Evolutionary conservation across 768 basidiomycete species (phyloP), one percentile per base, ranked within the genome.

Genomic region (Mycena pura): DNA sequence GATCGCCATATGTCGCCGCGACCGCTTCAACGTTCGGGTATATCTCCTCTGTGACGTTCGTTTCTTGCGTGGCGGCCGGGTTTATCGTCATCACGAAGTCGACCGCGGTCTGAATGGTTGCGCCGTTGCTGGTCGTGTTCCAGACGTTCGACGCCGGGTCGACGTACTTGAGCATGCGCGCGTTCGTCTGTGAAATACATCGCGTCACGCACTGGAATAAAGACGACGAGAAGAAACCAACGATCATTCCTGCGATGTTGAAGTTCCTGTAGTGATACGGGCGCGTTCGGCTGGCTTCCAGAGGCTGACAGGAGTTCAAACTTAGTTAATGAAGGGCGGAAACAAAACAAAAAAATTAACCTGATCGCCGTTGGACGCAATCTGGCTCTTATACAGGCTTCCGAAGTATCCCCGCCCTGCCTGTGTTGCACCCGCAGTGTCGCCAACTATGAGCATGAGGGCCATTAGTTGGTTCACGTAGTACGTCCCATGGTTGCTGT

Each of bases 171-270:
- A 76, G 82, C 34, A 90, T 69, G 34, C 82, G 80, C 3, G 86
- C 87, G 62, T 84, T 86, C 2, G 85, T 85, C 86, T 88, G 50
- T 5, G 13, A 31, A 28, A n/a, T n/a, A n/a, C n/a, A n/a, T 17
- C 27, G 21, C n/a, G 21, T 28, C 6, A 32, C 40, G 25, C 21
- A 50, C 13, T 36, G 43, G 31, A 50, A 17, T 5, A 29, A 48
- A 48, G 27, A 39, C 17, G 43, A 19, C 17, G 39, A 6, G 32
- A 19, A 8, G 32, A 9, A 8, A 70, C 83, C 67, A 62, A 88
- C 87, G 49, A 88, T 85, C 83, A 89, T 86, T n/a, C 85, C 88
- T 0, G 86, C 85, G 17, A 90, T 76, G 66, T 91, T 91, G 74
- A 87, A 91, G 0, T 83, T 80, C 8, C 85, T 81, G 69, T 91